Evolutionary conservation across 495 filamentous ascomycete species (phyloP), one percentile per base, ranked within the genome.

Genomic region (Aspergillus sclerotiicarbonarius): DNA sequence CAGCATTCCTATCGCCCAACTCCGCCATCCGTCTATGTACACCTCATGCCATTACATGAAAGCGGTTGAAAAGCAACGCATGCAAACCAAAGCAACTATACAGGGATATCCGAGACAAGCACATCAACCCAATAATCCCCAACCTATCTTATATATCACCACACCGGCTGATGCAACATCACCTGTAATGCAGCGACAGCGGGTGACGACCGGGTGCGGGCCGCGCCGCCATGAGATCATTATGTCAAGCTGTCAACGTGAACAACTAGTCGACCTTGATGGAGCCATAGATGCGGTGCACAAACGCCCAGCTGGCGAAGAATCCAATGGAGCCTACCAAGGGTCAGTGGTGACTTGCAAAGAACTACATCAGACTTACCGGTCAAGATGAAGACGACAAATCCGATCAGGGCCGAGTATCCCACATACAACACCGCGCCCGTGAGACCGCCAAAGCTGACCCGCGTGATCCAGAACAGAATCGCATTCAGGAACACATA

Each of bases 251-350:
- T n/a, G n/a, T n/a, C n/a, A n/a, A n/a, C n/a, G n/a, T n/a, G n/a
- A n/a, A n/a, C n/a, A n/a, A n/a, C n/a, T 80, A 96, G 61, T 98
- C 94, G 56, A 98, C 88, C 77, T 98, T 98, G 76, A 98, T 96
- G 15, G 91, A 96, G 16, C 85, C 77, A 70, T 98, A 98, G 46
- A 98, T 98, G 71, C 89, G 91, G 57, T 90, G 83, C 51, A 96
- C 88, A 66, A 98, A 98, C 61, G 88, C 78, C 91, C 92, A 97
- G 68, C 89, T 91, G 13, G 93, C 84, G 61, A 97, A 92, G 81
- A 92, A 97, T 51, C 94, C 94, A 68, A 98, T 97, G 0, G 93
- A 88, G 9, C 92, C 92, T 96, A 60, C 46, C 9, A 63, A 62
- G 45, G 25, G 56, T 46, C 16, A 9, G 31, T 21, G 33, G 16